A percentile compares a stretch with the other conserved stretches of the same genome.
Evolutionary conservation across 176 grass and related monocot species (phyloP).

Genomic region (Melocanna baccifera): DNA sequence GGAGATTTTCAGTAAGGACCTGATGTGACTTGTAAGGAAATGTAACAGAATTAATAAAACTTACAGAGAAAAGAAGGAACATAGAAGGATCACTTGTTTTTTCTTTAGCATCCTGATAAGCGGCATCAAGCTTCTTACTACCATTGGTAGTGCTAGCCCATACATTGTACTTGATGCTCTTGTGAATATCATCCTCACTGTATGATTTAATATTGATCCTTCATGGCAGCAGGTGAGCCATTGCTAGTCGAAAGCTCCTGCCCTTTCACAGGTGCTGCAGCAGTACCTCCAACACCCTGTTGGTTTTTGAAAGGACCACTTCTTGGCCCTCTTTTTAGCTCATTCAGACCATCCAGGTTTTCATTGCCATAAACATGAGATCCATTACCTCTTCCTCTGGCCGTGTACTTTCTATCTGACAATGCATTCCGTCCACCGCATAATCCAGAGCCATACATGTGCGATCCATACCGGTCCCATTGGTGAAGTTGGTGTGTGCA

Average conservation of each 20-base stretch:
- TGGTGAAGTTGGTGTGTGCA: too few species aligned
- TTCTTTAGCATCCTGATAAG: slow-evolving; percentile 78
- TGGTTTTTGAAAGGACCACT: slow-evolving; percentile 54
- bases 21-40: neutral
- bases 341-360: slow-evolving; percentile 67
- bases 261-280: slow-evolving; percentile 35
- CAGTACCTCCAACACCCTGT: slow-evolving; percentile 29
- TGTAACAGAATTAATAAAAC: slow-evolving; percentile 9
- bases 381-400: slow-evolving; percentile 56
- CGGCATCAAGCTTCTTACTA: slow-evolving; percentile 80
- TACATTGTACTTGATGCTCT: slow-evolving; percentile 85
- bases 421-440: slow-evolving; percentile 51
- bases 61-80: slow-evolving; percentile 96
- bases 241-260: slow-evolving; percentile 31
- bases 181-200: slow-evolving; percentile 89
- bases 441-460: slow-evolving; percentile 53
- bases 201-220: slow-evolving; percentile 82
- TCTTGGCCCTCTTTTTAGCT: slow-evolving; percentile 88
- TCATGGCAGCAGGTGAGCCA: slow-evolving; percentile 23
- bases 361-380: slow-evolving; percentile 56
- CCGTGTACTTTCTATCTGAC: slow-evolving; percentile 59
- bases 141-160: slow-evolving; percentile 91
- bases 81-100: slow-evolving; percentile 49
- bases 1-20: neutral
- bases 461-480: slow-evolving; percentile 68